Percentiles rank a stretch among this genome's conserved stretches.
Evolutionary conservation across 495 filamentous ascomycete species (phyloP).

Genomic region (Hyaloscypha hepaticicola): DNA sequence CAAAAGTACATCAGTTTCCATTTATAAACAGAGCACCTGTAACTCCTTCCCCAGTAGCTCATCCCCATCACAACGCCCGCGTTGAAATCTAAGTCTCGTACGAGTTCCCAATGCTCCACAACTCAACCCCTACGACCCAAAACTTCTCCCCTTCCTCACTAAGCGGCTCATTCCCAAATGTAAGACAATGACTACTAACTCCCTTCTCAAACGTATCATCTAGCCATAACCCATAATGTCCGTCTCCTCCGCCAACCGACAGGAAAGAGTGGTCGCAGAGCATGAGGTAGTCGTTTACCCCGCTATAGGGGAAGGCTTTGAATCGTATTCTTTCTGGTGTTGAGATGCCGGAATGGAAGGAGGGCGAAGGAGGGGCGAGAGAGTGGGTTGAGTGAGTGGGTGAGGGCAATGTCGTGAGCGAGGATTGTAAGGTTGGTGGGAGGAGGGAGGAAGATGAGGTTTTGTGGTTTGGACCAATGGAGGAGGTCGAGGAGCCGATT

Average conservation of each 20-base stretch:
- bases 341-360: slow-evolving; percentile 34
- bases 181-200: slow-evolving; percentile 75
- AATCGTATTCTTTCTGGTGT: slow-evolving; percentile 68
- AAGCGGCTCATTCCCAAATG: slow-evolving; percentile 94
- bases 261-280: slow-evolving; percentile 86
- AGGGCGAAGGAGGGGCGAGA: slow-evolving; percentile 33
- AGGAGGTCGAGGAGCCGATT: slow-evolving; percentile 34
- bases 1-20: neutral
- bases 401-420: slow-evolving; percentile 45
- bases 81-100: slow-evolving; percentile 4
- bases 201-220: slow-evolving; percentile 86
- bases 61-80: neutral
- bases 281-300: slow-evolving; percentile 95
- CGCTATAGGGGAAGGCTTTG: slow-evolving; percentile 95
- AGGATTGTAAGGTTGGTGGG: neutral
- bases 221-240: slow-evolving; percentile 90
- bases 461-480: slow-evolving; percentile 44
- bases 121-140: slow-evolving; percentile 84
- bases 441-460: slow-evolving; percentile 63
- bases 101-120: slow-evolving; percentile 73
- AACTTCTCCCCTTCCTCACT: slow-evolving; percentile 94
- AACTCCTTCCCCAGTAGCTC: neutral
- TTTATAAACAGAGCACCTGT: neutral
- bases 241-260: slow-evolving; percentile 80
- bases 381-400: slow-evolving; percentile 38